Evolutionary conservation across 495 filamentous ascomycete genomes (phyloP).

Genomic region (Xylaria bambusicola): DNA sequence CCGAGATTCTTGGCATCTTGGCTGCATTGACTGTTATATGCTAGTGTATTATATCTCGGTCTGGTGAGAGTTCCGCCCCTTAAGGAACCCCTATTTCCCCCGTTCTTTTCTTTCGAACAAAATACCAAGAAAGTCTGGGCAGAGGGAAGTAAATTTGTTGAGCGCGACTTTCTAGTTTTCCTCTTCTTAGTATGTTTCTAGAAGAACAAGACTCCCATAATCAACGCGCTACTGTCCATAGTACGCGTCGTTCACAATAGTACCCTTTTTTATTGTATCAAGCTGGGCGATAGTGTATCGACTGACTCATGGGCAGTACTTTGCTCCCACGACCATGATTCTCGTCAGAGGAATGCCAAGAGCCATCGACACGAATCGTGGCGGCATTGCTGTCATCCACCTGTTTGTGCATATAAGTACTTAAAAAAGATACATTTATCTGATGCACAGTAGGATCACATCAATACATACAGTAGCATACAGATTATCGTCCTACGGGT

Average conservation of each 20-base stretch:
- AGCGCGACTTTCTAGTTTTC: no score
- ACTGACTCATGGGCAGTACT: not conserved
- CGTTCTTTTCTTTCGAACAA: no score
- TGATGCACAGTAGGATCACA: conserved; percentile 10
- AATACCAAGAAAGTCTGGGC: no score
- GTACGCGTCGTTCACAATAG: no score
- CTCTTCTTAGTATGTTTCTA: no score
- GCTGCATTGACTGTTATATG: conserved; percentile 8
- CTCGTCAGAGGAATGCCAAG: not conserved
- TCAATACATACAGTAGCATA: conserved; percentile 10
- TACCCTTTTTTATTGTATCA: no score
- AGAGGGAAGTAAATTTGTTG: no score
- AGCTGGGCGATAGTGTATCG: not conserved
- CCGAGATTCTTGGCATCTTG: conserved; percentile 13
- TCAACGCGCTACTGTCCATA: no score
- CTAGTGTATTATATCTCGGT: not conserved
- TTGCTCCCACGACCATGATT: not conserved
- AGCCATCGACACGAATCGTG: not conserved
- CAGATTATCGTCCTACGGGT: conserved; percentile 7
- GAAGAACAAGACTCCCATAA: no score
- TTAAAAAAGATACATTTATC: no score
- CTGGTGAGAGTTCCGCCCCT: no score
- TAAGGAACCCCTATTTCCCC: not conserved
- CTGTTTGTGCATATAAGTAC: no score
- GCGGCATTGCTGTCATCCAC: not conserved